These are phyloP conservation scores for Colletotrichum scovillei DNA, from an alignment of 2,329 filamentous ascomycete species.

Conservation along the genomic window DNA sequence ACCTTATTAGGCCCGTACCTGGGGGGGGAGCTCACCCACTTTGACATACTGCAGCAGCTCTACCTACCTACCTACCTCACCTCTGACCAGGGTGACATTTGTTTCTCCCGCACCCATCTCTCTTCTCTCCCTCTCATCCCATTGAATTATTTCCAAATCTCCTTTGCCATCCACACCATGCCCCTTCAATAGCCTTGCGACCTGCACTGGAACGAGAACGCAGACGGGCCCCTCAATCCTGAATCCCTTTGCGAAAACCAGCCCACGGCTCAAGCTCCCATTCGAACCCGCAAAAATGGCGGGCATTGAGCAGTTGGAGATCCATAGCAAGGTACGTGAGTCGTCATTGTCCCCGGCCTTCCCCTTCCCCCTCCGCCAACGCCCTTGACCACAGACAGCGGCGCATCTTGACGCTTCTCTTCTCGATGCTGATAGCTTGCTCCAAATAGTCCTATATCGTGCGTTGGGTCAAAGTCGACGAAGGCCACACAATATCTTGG, in stretches of 20 bases:
- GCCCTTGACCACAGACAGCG: slow-evolving; percentile 12
- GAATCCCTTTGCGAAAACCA: not conserved
- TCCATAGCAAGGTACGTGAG: slow-evolving; percentile 89
- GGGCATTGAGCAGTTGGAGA: slow-evolving; percentile 95
- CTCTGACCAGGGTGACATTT: slow-evolving; percentile 4
- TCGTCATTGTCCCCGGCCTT: not conserved
- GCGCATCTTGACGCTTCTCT: not conserved
- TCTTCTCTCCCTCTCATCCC: slow-evolving; percentile 8
- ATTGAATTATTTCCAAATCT: slow-evolving; percentile 14
- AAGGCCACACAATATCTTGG: slow-evolving; percentile 95
- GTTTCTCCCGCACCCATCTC: slow-evolving; percentile 15
- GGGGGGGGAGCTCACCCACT: not conserved
- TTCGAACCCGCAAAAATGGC: slow-evolving; percentile 70
- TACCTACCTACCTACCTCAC: not conserved
- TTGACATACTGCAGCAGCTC: slow-evolving; percentile 1
- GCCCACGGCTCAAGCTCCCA: slow-evolving; percentile 18
- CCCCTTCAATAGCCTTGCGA: slow-evolving; percentile 13
- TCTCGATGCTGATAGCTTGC: slow-evolving; percentile 24
- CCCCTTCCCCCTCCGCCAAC: slow-evolving; percentile 15
- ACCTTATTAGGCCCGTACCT: not conserved
- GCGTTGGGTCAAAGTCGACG: slow-evolving; percentile 93
- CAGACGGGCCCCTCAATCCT: not conserved
- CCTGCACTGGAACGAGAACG: not conserved
- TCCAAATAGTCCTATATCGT: slow-evolving; percentile 88
- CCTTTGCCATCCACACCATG: slow-evolving; percentile 24